These are phyloP conservation scores for Amanita subjunquillea DNA, from an alignment of 768 basidiomycete species.

Conservation along the genomic window DNA sequence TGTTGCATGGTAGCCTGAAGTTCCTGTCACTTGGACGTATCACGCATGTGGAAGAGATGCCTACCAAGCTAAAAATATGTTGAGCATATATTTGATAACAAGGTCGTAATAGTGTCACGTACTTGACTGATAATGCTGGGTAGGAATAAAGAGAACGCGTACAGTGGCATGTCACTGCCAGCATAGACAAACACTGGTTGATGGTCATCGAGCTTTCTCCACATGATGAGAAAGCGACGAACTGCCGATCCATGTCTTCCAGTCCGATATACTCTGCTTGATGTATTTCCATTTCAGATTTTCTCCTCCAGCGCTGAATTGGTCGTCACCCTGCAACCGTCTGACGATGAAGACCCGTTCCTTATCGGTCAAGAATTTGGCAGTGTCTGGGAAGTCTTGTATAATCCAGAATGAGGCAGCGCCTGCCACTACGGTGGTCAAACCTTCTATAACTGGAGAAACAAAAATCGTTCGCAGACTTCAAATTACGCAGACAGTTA, in stretches of 20 bases:
- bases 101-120: slow-evolving; percentile 10
- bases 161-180: slow-evolving; percentile 56
- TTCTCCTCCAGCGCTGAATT: slow-evolving; percentile 69
- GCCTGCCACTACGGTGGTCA: slow-evolving; percentile 60
- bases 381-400: slow-evolving; percentile 77
- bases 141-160: slow-evolving; percentile 70
- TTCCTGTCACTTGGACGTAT: neutral
- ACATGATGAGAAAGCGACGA: slow-evolving; percentile 9
- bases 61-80: slow-evolving; percentile 26
- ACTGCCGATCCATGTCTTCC: slow-evolving; percentile 64
- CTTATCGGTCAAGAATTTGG: slow-evolving; percentile 62
- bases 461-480: neutral
- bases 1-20: slow-evolving; percentile 52
- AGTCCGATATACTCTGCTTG: slow-evolving; percentile 48
- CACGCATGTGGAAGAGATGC: neutral
- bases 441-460: slow-evolving; percentile 46
- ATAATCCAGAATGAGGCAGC: slow-evolving; percentile 63
- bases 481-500: neutral
- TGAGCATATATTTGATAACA: neutral
- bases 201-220: neutral
- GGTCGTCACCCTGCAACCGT: slow-evolving; percentile 54
- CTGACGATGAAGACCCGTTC: slow-evolving; percentile 61
- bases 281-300: slow-evolving; percentile 47
- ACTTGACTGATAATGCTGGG: slow-evolving; percentile 72
- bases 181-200: slow-evolving; percentile 42